Evolutionary conservation across 164 flowering plant genomes (phyloP).

Genomic region (Macadamia integrifolia): DNA sequence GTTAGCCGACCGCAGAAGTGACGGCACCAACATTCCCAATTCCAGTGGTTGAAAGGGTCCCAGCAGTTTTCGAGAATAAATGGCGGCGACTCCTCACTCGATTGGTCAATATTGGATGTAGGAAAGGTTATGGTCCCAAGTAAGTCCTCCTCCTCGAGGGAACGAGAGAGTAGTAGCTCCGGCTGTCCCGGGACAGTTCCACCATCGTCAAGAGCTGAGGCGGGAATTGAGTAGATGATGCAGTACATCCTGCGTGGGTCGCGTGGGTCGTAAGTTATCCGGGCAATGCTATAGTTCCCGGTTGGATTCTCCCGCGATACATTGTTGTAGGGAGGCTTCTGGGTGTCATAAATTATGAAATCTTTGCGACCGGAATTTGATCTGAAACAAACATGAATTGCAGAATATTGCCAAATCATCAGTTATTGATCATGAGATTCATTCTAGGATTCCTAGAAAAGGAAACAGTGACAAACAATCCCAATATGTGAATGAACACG

Average conservation of each 20-base stretch:
- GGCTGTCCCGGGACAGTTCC: conserved; percentile 25
- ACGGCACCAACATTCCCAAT: conserved; percentile 60
- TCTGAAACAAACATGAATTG: conserved; percentile 19
- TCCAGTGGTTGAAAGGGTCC: conserved; percentile 27
- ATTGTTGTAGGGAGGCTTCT: conserved; percentile 39
- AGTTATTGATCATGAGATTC: too few relatives aligned
- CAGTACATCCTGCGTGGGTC: conserved; percentile 87
- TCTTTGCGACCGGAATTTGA: conserved; percentile 71
- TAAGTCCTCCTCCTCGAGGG: conserved; percentile 13
- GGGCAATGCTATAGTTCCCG: conserved; percentile 66
- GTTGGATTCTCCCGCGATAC: conserved; percentile 63
- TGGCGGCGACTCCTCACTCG: not conserved
- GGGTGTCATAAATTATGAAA: conserved; percentile 60
- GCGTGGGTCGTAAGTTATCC: conserved; percentile 62
- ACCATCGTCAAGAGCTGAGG: conserved; percentile 51
- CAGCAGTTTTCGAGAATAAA: conserved; percentile 10
- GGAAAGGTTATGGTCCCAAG: conserved; percentile 15
- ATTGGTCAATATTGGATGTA: not conserved
- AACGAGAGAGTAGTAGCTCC: conserved; percentile 9
- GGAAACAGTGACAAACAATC: too few relatives aligned
- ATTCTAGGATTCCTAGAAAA: too few relatives aligned
- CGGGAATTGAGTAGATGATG: conserved; percentile 64
- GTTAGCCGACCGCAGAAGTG: conserved; percentile 85
- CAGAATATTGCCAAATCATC: too few relatives aligned
- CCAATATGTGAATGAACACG: too few relatives aligned